phyloP scores from a whole-genome alignment of 2,329 filamentous ascomycete genomes.

The Cordyceps fumosorosea region DNA sequence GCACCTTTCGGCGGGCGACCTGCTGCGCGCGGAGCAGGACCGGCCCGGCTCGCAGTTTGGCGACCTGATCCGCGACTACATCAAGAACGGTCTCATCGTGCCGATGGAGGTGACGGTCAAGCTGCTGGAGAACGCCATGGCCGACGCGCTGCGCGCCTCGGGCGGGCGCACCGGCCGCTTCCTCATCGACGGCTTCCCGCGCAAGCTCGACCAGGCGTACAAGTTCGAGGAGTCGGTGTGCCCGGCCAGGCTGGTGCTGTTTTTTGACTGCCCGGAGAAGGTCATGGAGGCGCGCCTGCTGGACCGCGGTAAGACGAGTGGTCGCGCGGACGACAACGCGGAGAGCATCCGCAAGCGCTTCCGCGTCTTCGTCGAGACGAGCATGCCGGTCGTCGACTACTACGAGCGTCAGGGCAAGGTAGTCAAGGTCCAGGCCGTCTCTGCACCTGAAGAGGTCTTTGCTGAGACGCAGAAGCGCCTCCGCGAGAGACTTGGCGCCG shows the following conservation, averaged over 20 bases:
- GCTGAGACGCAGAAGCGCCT: conserved; percentile 45
- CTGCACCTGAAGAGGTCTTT: conserved; percentile 56
- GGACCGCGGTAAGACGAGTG: conserved; percentile 87
- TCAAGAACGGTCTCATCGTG: conserved; percentile 90
- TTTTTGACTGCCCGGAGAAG: conserved; percentile 87
- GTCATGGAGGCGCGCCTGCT: conserved; percentile 80
- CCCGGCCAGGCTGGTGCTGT: conserved; percentile 76
- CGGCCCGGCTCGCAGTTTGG: conserved; percentile 83
- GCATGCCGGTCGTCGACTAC: conserved; percentile 92
- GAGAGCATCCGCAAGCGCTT: conserved; percentile 97
- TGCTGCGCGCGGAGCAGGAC: conserved; percentile 88
- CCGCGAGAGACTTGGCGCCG: conserved; percentile 38
- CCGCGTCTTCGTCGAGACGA: conserved; percentile 87
- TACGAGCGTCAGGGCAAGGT: conserved; percentile 73
- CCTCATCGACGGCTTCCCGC: conserved; percentile 76
- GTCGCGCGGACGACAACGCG: conserved; percentile 85
- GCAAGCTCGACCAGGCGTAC: conserved; percentile 93
- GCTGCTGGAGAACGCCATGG: conserved; percentile 90
- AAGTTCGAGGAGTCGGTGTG: conserved; percentile 91
- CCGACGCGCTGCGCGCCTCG: conserved; percentile 52
- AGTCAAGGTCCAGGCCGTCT: conserved; percentile 69
- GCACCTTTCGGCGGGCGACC: conserved; percentile 87
- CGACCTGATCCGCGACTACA: conserved; percentile 85
- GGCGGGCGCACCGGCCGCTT: conserved; percentile 58
- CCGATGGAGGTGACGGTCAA: conserved; percentile 98